phyloP scores from a whole-genome alignment of 148 eudicot species.

The Arctostaphylos glauca region DNA sequence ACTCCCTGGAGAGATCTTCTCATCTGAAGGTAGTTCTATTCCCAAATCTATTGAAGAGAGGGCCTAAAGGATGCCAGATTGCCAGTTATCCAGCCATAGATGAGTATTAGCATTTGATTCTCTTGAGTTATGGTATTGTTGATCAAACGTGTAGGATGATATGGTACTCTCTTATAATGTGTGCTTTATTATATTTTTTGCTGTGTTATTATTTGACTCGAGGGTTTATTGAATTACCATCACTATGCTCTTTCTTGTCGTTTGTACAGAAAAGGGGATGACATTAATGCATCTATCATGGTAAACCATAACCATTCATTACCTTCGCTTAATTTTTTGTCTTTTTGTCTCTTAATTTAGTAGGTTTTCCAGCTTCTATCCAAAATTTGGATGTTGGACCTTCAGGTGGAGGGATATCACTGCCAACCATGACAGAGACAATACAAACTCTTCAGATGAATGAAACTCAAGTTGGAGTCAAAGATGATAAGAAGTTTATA shows the following conservation, averaged over 20 bases:
- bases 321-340: background rate
- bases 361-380: background rate
- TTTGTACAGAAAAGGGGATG: background rate
- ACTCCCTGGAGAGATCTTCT: too few relatives aligned
- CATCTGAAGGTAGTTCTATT: too few relatives aligned
- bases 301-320: background rate
- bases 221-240: background rate
- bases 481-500: constrained; percentile 25
- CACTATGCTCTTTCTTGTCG: background rate
- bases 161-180: background rate
- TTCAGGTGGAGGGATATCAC: background rate
- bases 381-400: background rate
- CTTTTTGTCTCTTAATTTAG: background rate
- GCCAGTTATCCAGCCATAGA: too few relatives aligned
- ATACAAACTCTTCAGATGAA: background rate
- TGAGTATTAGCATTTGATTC: background rate
- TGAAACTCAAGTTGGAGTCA: constrained; percentile 15
- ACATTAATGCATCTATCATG: background rate
- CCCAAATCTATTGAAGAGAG: too few relatives aligned
- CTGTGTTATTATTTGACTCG: too few relatives aligned
- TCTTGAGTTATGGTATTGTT: background rate
- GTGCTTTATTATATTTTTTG: background rate
- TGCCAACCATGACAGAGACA: background rate
- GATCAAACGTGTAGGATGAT: background rate
- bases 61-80: too few relatives aligned